Conservation (phyloP, 768 basidiomycete species). For the Mycena maculata region DNA sequence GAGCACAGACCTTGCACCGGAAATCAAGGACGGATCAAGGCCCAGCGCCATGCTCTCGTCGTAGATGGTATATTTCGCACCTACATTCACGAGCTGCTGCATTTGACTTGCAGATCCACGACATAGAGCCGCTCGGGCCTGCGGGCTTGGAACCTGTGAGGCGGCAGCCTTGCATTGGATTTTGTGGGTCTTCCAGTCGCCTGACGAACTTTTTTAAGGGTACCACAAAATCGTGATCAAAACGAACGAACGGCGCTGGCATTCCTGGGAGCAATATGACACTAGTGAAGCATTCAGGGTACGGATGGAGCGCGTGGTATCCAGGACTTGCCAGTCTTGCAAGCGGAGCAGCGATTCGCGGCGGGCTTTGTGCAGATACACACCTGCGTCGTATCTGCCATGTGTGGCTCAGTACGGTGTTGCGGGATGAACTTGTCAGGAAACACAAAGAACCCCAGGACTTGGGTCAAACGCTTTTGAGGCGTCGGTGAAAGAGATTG, state of each 20-base stretch:
- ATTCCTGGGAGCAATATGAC: conserved; percentile 23
- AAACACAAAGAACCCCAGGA: too few relatives aligned
- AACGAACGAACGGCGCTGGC: conserved; percentile 15
- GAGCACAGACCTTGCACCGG: conserved; percentile 20
- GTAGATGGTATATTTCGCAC: conserved; percentile 22
- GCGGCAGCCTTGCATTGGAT: conserved; percentile 21
- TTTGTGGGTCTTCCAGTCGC: conserved; percentile 31
- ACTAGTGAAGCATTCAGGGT: conserved; percentile 2
- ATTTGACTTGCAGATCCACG: not conserved
- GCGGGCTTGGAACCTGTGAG: not conserved
- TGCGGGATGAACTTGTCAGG: too few relatives aligned
- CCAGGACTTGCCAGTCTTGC: conserved; percentile 13
- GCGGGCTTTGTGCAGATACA: conserved; percentile 24
- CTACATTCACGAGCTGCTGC: conserved; percentile 23
- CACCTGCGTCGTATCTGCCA: not conserved
- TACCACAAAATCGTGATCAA: not conserved
- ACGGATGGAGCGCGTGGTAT: not conserved
- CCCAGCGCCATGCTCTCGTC: conserved; percentile 15
- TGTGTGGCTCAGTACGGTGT: not conserved
- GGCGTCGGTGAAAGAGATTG: too few relatives aligned
- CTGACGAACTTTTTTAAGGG: not conserved
- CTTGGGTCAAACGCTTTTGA: too few relatives aligned
- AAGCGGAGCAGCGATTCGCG: conserved; percentile 20
- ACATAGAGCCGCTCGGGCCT: not conserved
- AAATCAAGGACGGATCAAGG: conserved; percentile 26